These are phyloP conservation scores for Lasiodiplodia gonubiensis DNA, from an alignment of 2,329 filamentous ascomycete genomes.

Conservation along the genomic window DNA sequence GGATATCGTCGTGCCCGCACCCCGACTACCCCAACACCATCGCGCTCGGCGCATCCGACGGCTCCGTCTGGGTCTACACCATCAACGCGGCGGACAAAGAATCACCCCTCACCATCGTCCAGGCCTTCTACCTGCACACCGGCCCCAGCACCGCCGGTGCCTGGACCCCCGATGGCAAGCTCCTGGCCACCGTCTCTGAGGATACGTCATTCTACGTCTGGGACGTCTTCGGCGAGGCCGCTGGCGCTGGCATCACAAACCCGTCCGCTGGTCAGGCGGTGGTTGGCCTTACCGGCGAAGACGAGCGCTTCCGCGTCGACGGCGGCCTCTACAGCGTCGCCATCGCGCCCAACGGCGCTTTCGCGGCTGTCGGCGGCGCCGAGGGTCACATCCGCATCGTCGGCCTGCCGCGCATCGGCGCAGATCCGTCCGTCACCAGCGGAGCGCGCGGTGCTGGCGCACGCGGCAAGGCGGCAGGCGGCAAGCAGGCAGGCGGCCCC, in stretches of 20 bases:
- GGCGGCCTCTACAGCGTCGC: slow-evolving; percentile 90
- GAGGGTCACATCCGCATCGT: slow-evolving; percentile 85
- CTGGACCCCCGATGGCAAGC: slow-evolving; percentile 85
- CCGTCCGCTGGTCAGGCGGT: slow-evolving; percentile 66
- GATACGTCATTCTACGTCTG: slow-evolving; percentile 89
- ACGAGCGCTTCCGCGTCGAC: slow-evolving; percentile 90
- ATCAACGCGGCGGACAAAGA: slow-evolving; percentile 70
- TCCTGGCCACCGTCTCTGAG: slow-evolving; percentile 88
- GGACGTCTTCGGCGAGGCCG: slow-evolving; percentile 84
- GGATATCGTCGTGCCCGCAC: slow-evolving; percentile 78
- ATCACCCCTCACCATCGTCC: slow-evolving; percentile 76
- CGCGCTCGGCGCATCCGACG: slow-evolving; percentile 86
- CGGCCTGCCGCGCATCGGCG: slow-evolving; percentile 72
- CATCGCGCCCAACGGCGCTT: slow-evolving; percentile 76
- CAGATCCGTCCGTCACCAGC: slow-evolving; percentile 39
- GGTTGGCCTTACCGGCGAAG: slow-evolving; percentile 76
- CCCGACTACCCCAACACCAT: slow-evolving; percentile 76
- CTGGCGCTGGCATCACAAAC: slow-evolving; percentile 65
- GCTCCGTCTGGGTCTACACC: slow-evolving; percentile 95
- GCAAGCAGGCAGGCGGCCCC: slow-evolving; percentile 51
- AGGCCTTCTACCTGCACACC: slow-evolving; percentile 92
- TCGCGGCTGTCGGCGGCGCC: slow-evolving; percentile 86
- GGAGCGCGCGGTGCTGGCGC: slow-evolving; percentile 53
- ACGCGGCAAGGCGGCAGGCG: slow-evolving; percentile 55
- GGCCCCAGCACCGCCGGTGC: slow-evolving; percentile 83